Evolutionary conservation across 2,329 filamentous ascomycete species (phyloP), one percentile per base, ranked within the genome.

Genomic region (Trichoderma afroharzianum): DNA sequence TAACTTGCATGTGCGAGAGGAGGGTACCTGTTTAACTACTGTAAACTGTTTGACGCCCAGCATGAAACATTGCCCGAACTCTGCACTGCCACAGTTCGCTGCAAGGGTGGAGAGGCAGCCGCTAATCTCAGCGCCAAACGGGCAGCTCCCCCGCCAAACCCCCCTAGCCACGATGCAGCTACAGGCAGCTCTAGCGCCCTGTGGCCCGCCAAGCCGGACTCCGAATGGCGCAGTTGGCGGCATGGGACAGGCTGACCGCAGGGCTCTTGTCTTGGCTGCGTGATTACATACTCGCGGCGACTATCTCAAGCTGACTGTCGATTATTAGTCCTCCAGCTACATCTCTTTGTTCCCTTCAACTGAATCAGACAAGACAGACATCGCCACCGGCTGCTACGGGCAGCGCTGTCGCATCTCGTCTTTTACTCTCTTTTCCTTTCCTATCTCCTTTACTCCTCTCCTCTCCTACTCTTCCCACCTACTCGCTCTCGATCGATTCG

Each of bases 161-260:
- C n/a, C n/a, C n/a, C 62, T 33, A 26, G 30, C 28, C 43, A 32
- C 43, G 39, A 24, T 64, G 39, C 62, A 50, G 32, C 36, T 68
- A 26, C 33, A 70, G 57, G 57, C 18, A n/a, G 43, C 26, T n/a
- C 21, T 18, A 32, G 21, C 47, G 47, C 47, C 47, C 47, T 53
- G 47, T 53, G 47, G 24, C 32, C 64, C 64, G 63, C 63, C 63
- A 67, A 57, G 64, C 64, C 33, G 64, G 64, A 58, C 50, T 58
- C 33, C 21, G 64, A 30, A 53, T 53, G 47, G 32, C 28, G 63
- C 47, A 33, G 63, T 39, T 36, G 50, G 50, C 12, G 63, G 47
- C 33, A 36, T 36, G 3, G 3, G 15, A 18, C n/a, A 58, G 53
- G 63, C 62, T 63, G 62, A 63, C 62, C 24, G 61, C 58, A 59